Evolutionary conservation across 2,329 filamentous ascomycete genomes (phyloP), one percentile per base, ranked within the genome.

Genomic region (Fusarium luffae): DNA sequence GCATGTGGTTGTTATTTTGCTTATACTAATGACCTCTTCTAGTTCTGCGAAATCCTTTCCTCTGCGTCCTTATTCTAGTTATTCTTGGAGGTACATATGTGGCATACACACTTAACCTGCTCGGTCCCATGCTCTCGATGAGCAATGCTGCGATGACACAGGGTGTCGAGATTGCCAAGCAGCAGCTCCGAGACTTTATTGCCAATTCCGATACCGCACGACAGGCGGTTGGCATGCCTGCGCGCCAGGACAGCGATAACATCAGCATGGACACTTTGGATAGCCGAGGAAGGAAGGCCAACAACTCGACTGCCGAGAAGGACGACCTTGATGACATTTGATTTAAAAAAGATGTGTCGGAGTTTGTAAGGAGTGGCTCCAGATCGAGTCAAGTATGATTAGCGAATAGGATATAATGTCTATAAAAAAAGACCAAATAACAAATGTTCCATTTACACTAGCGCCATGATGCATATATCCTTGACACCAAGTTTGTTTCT

Each of bases 81-180:
- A 81, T 92, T 43, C 90, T 85, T 13, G 88, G 92, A 55, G 94
- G 88, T 59, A 92, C 92, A 5, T 99, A 98, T 76, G 85, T 98
- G 28, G 96, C 94, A 6, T 98, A 96, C 81, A 94, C 90, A 34
- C 90, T 99, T 72, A 98, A 98, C 79, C 89, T 99, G 18, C 94
- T 97, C 83, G 96, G 96, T 1, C 96, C 96, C 0, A 98, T 99
- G 85, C 85, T 97, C 73, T 94, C 97, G 77, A 98, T 99, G 93
- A 88, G 89, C 71, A 96, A 96, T 74, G 96, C 96, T 16, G 96
- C 96, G 6, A 91, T 89, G 49, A 86, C 87, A 68, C 96, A 99
- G 82, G 96, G 93, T 10, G 76, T 97, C 30, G 93, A 97, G 73
- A 93, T 99, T 72, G 93, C 93, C 77, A 98, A 97, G 84, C 92